Conservation (phyloP, 257 asterid species). For the Mentha longifolia region DNA sequence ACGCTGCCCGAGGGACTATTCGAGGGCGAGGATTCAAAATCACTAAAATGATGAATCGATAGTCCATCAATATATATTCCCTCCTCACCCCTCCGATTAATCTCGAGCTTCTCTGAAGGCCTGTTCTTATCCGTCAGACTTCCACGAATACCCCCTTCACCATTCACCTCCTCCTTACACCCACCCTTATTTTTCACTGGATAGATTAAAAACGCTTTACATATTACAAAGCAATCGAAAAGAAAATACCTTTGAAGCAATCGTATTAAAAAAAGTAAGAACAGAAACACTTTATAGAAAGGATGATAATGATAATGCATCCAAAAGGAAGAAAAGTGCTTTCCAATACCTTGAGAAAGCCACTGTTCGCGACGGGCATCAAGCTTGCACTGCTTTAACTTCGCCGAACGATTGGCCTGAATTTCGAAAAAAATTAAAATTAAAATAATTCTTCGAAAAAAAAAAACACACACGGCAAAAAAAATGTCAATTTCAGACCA, state of each 20-base stretch:
- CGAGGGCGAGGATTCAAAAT: slow-evolving; percentile 58
- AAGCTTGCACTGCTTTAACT: slow-evolving; percentile 92
- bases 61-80: slow-evolving; percentile 49
- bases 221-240: slow-evolving; percentile 2
- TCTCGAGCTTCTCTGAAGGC: slow-evolving; percentile 57
- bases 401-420: slow-evolving; percentile 83
- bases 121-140: slow-evolving; percentile 29
- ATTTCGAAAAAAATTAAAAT: background rate
- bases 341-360: slow-evolving; percentile 80
- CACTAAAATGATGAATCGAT: slow-evolving; percentile 54
- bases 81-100: slow-evolving; percentile 49
- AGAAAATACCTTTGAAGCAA: background rate
- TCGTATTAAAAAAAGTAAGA: background rate
- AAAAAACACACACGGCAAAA: background rate
- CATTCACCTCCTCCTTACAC: slow-evolving; percentile 55
- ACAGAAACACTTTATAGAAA: background rate
- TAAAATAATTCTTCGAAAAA: background rate
- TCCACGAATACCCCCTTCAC: slow-evolving; percentile 36
- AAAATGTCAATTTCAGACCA: slow-evolving; percentile 7
- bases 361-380: slow-evolving; percentile 97
- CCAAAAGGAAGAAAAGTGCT: background rate
- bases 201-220: slow-evolving; percentile 20
- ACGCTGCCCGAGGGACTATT: slow-evolving; percentile 71
- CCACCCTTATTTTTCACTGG: slow-evolving; percentile 68
- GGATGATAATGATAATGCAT: background rate